phyloP scores from a whole-genome alignment of 2,329 filamentous ascomycete genomes.

The Trichoderma gracile region DNA sequence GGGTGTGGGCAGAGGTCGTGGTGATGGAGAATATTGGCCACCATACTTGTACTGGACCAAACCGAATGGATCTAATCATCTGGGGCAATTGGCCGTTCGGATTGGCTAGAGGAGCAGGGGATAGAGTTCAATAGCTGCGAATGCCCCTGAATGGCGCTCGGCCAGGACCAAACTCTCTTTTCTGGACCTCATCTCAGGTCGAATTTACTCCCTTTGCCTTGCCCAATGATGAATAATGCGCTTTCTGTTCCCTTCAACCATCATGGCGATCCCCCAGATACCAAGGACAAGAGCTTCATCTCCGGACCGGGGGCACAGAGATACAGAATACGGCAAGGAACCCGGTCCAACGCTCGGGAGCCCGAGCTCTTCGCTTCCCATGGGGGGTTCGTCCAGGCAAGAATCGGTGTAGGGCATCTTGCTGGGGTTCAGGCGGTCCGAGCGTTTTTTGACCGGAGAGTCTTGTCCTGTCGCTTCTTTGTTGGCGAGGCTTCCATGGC shows the following conservation, averaged over 20 bases:
- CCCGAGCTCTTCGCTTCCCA: background rate
- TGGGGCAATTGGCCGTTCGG: background rate
- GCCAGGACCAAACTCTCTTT: background rate
- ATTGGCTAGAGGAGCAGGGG: conserved; percentile 10
- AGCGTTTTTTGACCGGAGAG: conserved; percentile 6
- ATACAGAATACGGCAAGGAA: background rate
- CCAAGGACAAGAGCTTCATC: background rate
- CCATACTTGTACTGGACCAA: background rate
- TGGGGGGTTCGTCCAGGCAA: background rate
- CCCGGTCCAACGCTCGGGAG: background rate
- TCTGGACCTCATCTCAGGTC: background rate
- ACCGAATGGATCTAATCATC: no score
- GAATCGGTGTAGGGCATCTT: conserved; percentile 10
- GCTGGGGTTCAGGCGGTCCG: background rate
- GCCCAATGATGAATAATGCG: no score
- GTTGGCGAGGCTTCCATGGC: background rate
- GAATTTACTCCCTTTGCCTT: background rate
- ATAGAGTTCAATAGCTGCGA: conserved; percentile 15
- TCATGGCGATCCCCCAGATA: conserved; percentile 14
- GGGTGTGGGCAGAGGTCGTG: background rate
- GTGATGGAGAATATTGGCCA: no score
- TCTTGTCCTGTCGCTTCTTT: background rate
- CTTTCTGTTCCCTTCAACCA: background rate
- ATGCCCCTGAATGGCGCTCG: background rate
- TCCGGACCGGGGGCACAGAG: background rate